These are phyloP conservation scores for Salix caprea DNA, from an alignment of 345 rosid species.

Conservation along the genomic window DNA sequence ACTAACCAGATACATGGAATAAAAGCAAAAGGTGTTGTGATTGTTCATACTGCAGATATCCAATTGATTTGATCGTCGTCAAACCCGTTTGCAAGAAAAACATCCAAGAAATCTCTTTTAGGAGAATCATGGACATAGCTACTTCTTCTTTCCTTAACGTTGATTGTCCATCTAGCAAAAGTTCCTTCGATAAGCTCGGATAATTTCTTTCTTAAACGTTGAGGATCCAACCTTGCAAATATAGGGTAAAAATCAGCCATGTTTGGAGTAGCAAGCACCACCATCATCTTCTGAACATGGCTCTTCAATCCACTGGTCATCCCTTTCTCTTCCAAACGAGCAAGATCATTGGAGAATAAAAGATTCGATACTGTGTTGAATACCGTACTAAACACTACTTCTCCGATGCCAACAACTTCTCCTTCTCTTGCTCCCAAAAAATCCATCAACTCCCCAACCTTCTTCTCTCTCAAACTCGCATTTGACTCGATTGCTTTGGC, in stretches of 20 bases:
- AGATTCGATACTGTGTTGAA: slow-evolving; percentile 6
- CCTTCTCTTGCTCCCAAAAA: slow-evolving; percentile 5
- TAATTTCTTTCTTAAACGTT: not conserved
- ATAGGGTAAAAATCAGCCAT: slow-evolving; percentile 8
- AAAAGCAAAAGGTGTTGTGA: too few relatives aligned
- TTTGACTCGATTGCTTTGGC: slow-evolving; percentile 11
- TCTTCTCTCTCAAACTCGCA: slow-evolving; percentile 9
- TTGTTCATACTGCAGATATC: too few relatives aligned
- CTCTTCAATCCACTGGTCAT: not conserved
- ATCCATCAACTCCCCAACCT: slow-evolving; percentile 8
- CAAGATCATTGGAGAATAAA: slow-evolving; percentile 2
- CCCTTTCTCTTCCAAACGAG: not conserved
- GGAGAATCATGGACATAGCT: too few relatives aligned
- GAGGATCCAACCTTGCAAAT: slow-evolving; percentile 11
- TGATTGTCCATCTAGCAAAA: slow-evolving; percentile 2
- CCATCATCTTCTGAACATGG: not conserved
- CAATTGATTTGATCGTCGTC: too few relatives aligned
- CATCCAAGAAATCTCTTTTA: slow-evolving; percentile 18
- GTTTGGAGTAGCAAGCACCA: not conserved
- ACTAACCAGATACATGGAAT: too few relatives aligned
- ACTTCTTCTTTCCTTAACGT: slow-evolving; percentile 17
- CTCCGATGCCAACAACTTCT: slow-evolving; percentile 1
- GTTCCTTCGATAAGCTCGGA: not conserved
- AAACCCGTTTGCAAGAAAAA: not conserved
- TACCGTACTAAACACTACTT: slow-evolving; percentile 13